Evolutionary conservation across 306 rosid genomes (phyloP).

Genomic region (Lithocarpus polystachyus): DNA sequence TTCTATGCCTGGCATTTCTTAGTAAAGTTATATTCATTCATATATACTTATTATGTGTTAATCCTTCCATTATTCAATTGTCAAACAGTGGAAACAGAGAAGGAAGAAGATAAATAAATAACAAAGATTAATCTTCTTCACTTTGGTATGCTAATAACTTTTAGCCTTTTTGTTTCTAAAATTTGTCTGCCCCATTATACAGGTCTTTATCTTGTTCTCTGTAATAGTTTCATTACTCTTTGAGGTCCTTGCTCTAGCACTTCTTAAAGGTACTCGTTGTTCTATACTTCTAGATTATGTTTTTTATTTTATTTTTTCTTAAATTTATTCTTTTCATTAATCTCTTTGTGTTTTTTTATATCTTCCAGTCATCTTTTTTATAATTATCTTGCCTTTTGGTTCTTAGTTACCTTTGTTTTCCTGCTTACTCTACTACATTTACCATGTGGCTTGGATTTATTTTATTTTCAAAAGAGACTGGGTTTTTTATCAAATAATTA

Average conservation of each 20-base stretch:
- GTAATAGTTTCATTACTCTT: slow-evolving; percentile 53
- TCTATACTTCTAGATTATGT: slow-evolving; percentile 13
- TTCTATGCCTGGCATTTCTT: not conserved
- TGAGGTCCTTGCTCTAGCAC: slow-evolving; percentile 61
- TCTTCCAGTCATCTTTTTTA: slow-evolving; percentile 17
- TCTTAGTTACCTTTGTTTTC: not conserved
- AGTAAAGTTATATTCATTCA: not conserved
- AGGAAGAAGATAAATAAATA: not conserved
- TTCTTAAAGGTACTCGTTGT: slow-evolving; percentile 65
- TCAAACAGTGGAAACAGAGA: not conserved
- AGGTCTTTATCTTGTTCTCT: slow-evolving; percentile 84
- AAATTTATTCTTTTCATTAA: slow-evolving; percentile 1
- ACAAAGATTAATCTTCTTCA: not conserved
- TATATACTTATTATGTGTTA: not conserved
- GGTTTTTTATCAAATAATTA: not conserved
- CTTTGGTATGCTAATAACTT: not conserved
- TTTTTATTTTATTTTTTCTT: not conserved
- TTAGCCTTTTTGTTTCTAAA: not conserved
- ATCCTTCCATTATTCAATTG: not conserved
- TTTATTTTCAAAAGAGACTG: not conserved
- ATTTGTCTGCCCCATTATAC: slow-evolving; percentile 29
- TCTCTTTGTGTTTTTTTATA: slow-evolving; percentile 5
- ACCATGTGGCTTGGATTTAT: not conserved
- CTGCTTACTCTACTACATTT: not conserved
- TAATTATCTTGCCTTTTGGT: slow-evolving; percentile 4